Base-by-base conservation (phyloP, 2,329 filamentous ascomycete genomes). In the Xylogone sp. region DNA sequence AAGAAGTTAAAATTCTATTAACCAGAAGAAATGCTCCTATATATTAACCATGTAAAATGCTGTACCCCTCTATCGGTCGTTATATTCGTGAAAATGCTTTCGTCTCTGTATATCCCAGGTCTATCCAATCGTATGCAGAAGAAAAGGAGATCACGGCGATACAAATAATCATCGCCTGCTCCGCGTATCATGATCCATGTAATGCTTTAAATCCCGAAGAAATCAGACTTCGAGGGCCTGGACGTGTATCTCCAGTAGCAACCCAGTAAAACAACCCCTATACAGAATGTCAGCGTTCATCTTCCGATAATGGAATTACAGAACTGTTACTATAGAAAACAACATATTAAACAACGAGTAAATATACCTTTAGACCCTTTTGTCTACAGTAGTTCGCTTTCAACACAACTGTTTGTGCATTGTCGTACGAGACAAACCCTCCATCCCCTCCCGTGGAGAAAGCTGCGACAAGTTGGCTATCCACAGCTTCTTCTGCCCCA, bases 251-350 rank as follows among this genome's bases (percentile, higher is more conserved):
- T 2, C 81, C 83, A 13, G 86, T 85, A n/a, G 84, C 87, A 49
- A 86, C 84, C 86, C 87, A 92, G 68, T 92, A 94, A 67, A 91
- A 93, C 8, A 94, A 69, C 0, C 89, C 89, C 81, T 83, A 59
- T 27, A 6, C 5, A 27, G 24, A 10, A 27, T 6, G 10, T 27
- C 24, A 48, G 52, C 18, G 20, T 27, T 10, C 5, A 10, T 10
- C 5, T 27, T 27, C 24, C 10, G 24, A 10, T 27, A 6, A 27
- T n/a, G n/a, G n/a, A n/a, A n/a, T n/a, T n/a, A n/a, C n/a, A n/a
- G n/a, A n/a, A n/a, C n/a, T n/a, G n/a, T n/a, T n/a, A n/a, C n/a
- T n/a, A n/a, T n/a, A 68, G 91, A 94, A 67, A 91, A 93, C 8
- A 94, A 69, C 0, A 80, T 83, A 59, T 92, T 93, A 67, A 90